Base-by-base conservation (phyloP, 306 rosid genomes). In the Cucumis melo region DNA sequence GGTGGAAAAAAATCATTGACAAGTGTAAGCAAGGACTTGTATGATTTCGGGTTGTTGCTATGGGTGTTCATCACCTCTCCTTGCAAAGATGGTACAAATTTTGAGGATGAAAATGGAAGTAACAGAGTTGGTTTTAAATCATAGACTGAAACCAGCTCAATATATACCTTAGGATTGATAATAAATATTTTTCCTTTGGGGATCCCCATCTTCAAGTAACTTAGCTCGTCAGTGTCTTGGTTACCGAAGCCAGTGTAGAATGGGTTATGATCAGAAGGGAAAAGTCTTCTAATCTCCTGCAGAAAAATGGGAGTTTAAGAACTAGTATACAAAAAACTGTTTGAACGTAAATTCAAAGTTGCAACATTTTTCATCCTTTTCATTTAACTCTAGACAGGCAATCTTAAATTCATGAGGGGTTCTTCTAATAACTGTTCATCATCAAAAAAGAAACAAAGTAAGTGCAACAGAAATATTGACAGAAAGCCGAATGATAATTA, bases 331-430 rank as follows among this genome's bases (percentile, higher is more conserved):
- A 59, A 23, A 24, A 54, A 78, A 38, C 66, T 34, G 56, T 41
- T 61, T 68, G 64, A 78, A 48, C 41, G 80, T 48, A 41, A 64
- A 75, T 80, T 34, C 51, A 27, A 77, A 82, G 5, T 24, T 57
- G 77, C 46, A 66, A 48, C 19, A 63, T 32, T 21, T 74, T 56
- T 80, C 71, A n/a, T 62, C 58, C 5, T 68, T 79, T 79, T 39
- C 4, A 79, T 29, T 84, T 87, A 93, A 97, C 97, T 93, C 96
- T 80, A 93, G 85, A 81, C 98, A 93, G 38, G 97, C 96, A 75
- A 93, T 93, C 88, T 93, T 93, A 89, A 93, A 93, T 81, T 93
- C 98, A 44, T 93, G 98, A 38, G 98, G 98, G 72, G 98, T 93
- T 87, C 98, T 90, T 90, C 98, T 86, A 82, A 93, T 91, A 27